A percentile compares a stretch with the other conserved stretches of the same genome.
Evolutionary conservation across 78 protist species (phyloP).

Genomic region (Planoprotostelium fungivorum): DNA sequence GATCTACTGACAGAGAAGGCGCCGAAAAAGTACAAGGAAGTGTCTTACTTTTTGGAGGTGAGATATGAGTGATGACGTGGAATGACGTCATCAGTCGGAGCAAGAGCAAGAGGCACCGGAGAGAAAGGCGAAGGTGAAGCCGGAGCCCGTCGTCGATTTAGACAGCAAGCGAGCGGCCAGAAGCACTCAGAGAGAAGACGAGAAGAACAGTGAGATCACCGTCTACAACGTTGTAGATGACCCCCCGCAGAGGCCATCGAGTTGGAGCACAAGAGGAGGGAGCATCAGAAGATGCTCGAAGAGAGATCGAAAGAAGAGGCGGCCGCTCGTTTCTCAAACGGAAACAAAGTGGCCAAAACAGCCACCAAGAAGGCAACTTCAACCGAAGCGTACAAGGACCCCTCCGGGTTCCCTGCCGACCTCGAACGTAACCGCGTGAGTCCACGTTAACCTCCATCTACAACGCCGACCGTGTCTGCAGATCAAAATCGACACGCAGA

Average conservation of each 20-base stretch:
- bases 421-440: neutral
- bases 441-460: neutral
- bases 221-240: neutral
- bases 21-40: slow-evolving; percentile 22
- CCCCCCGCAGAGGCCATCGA: neutral
- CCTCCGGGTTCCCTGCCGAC: neutral
- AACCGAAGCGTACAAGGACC: slow-evolving; percentile 1
- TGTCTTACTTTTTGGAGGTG: slow-evolving; percentile 15
- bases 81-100: slow-evolving; percentile 28
- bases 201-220: neutral
- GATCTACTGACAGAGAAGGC: slow-evolving; percentile 24
- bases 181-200: neutral
- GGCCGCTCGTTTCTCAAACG: neutral
- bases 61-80: slow-evolving; percentile 17
- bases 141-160: slow-evolving; percentile 23
- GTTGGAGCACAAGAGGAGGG: neutral
- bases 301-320: slow-evolving; percentile 10
- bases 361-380: neutral
- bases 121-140: slow-evolving; percentile 13
- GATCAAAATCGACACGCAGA: slow-evolving; percentile 66
- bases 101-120: slow-evolving; percentile 16
- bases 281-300: slow-evolving; percentile 7
- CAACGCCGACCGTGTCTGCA: neutral
- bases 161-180: neutral
- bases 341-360: neutral